Conservation (phyloP, 495 filamentous ascomycete species). For the Neurospora tetraspora region DNA sequence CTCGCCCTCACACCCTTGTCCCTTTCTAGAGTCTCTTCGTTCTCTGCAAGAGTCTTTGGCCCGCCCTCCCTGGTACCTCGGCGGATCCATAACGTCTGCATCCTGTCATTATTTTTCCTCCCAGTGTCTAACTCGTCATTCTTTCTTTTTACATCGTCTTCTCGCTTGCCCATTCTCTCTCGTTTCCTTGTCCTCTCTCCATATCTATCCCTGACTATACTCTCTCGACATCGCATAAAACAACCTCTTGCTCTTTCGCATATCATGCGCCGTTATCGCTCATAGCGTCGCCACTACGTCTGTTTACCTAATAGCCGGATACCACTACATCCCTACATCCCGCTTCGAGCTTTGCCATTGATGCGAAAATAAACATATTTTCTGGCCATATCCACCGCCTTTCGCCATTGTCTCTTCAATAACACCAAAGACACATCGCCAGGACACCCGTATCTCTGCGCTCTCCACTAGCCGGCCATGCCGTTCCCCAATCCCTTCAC, state of each 20-base stretch:
- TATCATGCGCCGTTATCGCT: neutral
- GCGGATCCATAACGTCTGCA: neutral
- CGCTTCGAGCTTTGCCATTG: neutral
- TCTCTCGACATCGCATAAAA: neutral
- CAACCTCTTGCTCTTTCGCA: neutral
- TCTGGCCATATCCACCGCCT: neutral
- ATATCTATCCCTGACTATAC: neutral
- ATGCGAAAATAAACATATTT: neutral
- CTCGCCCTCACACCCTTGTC: neutral
- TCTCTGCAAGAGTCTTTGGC: neutral
- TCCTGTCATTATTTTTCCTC: neutral
- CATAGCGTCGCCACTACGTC: neutral
- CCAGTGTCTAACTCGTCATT: neutral
- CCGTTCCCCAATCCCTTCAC: constrained; percentile 42
- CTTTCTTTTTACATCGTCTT: neutral
- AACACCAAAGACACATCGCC: neutral
- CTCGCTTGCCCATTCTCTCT: neutral
- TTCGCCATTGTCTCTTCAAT: neutral
- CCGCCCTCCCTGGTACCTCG: neutral
- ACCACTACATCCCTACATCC: neutral
- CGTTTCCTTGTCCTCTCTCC: neutral
- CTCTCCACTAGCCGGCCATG: constrained; percentile 22
- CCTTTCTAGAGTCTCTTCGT: neutral
- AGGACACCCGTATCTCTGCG: neutral
- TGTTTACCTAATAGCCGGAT: neutral